These are phyloP conservation scores for Wilhelminamyces savonicus DNA, from an alignment of 805 yeast genomes.

Conservation along the genomic window DNA sequence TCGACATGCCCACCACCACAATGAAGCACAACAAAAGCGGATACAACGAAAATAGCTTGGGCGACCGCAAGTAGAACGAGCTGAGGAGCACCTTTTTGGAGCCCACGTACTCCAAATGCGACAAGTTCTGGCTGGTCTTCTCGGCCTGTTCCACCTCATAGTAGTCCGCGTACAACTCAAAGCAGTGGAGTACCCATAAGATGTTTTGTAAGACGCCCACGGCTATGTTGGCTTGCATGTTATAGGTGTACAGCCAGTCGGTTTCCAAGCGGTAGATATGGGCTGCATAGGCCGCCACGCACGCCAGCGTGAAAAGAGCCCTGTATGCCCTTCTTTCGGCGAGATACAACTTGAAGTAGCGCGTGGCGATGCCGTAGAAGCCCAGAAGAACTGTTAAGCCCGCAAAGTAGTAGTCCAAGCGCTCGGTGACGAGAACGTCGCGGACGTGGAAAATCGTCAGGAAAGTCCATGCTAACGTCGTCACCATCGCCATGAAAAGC, in stretches of 20 bases:
- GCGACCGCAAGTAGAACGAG: slow-evolving; percentile 22
- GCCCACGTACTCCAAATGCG: slow-evolving; percentile 24
- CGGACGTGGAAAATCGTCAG: slow-evolving; percentile 85
- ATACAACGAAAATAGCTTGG: slow-evolving; percentile 34
- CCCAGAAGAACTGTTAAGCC: slow-evolving; percentile 83
- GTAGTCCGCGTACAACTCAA: slow-evolving; percentile 23
- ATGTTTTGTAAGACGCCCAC: slow-evolving; percentile 74
- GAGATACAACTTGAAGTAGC: slow-evolving; percentile 56
- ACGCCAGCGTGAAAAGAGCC: slow-evolving; percentile 28
- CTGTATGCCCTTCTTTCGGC: slow-evolving; percentile 19
- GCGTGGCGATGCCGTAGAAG: slow-evolving; percentile 57
- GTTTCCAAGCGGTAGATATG: slow-evolving; percentile 63
- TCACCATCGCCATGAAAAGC: slow-evolving; percentile 48
- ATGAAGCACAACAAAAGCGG: slow-evolving; percentile 30
- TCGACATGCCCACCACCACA: slow-evolving; percentile 72
- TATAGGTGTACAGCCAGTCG: slow-evolving; percentile 89
- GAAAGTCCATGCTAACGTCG: slow-evolving; percentile 85
- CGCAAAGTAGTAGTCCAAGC: slow-evolving; percentile 87
- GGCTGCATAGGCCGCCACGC: slow-evolving; percentile 45
- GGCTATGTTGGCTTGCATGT: slow-evolving; percentile 82
- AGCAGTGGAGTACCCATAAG: slow-evolving; percentile 23
- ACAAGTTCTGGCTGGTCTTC: slow-evolving; percentile 6
- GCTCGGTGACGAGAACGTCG: slow-evolving; percentile 74
- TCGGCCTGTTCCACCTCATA: slow-evolving; percentile 17
- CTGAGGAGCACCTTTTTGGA: slow-evolving; percentile 1